Percentiles rank a stretch among this genome's conserved stretches.
These are phyloP conservation scores for Fusarium albidum DNA, from an alignment of 2,329 filamentous ascomycete species.

Conservation along the genomic window DNA sequence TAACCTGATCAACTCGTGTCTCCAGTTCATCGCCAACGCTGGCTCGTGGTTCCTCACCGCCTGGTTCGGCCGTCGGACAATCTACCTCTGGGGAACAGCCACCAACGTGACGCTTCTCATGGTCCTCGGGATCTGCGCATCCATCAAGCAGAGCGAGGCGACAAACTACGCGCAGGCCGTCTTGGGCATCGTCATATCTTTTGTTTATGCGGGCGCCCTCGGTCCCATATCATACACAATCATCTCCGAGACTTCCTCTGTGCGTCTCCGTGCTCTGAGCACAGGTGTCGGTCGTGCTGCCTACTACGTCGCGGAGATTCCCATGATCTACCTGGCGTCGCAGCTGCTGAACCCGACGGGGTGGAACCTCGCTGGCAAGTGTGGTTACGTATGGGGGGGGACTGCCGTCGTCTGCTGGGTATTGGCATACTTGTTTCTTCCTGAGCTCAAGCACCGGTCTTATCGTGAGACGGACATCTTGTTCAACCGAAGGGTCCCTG, in stretches of 20 bases:
- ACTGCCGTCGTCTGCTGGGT: conserved; percentile 63
- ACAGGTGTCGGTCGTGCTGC: conserved; percentile 68
- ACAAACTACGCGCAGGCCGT: conserved; percentile 64
- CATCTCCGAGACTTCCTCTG: conserved; percentile 70
- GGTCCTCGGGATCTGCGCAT: conserved; percentile 65
- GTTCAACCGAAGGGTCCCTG: conserved; percentile 60
- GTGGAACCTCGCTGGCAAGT: conserved; percentile 58
- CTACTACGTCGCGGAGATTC: conserved; percentile 71
- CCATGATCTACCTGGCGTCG: conserved; percentile 67
- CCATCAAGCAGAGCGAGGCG: conserved; percentile 50
- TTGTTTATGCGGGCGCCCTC: conserved; percentile 67
- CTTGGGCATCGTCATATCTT: conserved; percentile 70
- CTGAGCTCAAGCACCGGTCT: conserved; percentile 63
- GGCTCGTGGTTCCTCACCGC: conserved; percentile 70
- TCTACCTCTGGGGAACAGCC: conserved; percentile 67
- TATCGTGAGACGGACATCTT: conserved; percentile 69
- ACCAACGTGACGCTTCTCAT: conserved; percentile 63
- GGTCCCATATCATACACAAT: conserved; percentile 71
- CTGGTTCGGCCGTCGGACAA: conserved; percentile 68
- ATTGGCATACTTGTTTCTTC: conserved; percentile 56
- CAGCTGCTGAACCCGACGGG: conserved; percentile 65
- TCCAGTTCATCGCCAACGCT: conserved; percentile 68
- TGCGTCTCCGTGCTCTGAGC: conserved; percentile 69
- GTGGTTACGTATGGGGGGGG: conserved; percentile 66
- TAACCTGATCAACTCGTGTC: conserved; percentile 69